Evolutionary conservation across 371 early-diverging fungal species (phyloP), one percentile per base, ranked within the genome.

Genomic region (Nematocida displodere): DNA sequence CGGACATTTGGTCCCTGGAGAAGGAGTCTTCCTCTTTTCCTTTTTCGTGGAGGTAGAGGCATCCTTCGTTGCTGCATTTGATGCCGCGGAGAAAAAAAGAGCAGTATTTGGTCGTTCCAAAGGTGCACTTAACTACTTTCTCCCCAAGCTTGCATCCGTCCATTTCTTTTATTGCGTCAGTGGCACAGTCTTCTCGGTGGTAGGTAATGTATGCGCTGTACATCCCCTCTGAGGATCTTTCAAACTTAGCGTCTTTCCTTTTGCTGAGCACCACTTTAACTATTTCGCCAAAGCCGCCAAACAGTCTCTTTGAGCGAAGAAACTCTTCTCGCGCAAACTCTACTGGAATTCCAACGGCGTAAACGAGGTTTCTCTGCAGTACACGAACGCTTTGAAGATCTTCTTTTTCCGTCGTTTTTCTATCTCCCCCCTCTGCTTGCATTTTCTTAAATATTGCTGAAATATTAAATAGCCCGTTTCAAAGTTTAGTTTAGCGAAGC

Each of bases 71-170:
- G 37, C 80, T 80, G 67, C 85, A 85, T 24, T 78, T 61, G 26
- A 81, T 65, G 42, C 79, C 80, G 39, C 82, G 83, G n/a, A 85
- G 66, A 67, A 77, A 85, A 68, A 83, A 83, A 40, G 80, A 76
- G 55, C 85, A 85, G 54, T 83, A 85, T 63, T 85, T 85, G 56
- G 85, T 83, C 15, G 85, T 85, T 8, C 85, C 85, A 71, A 79
- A 85, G 1, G 85, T 85, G 55, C 85, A 83, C 29, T 78, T 56
- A 24, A 85, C 44, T 36, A 77, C 66, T 53, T 76, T 82, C 4
- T 78, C 79, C 26, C 82, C 85, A 1, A 82, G 53, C 28, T 77
- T 17, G 52, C 78, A 77, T 36, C 82, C 83, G 63, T 84, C 83
- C 31, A 82, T 80, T 58, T 83, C 82, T 67, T 65, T 58, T 49